Evolutionary conservation across 129 eudicot genomes (phyloP), one percentile per base, ranked within the genome.

Genomic region (Chrysanthemum makinoi): DNA sequence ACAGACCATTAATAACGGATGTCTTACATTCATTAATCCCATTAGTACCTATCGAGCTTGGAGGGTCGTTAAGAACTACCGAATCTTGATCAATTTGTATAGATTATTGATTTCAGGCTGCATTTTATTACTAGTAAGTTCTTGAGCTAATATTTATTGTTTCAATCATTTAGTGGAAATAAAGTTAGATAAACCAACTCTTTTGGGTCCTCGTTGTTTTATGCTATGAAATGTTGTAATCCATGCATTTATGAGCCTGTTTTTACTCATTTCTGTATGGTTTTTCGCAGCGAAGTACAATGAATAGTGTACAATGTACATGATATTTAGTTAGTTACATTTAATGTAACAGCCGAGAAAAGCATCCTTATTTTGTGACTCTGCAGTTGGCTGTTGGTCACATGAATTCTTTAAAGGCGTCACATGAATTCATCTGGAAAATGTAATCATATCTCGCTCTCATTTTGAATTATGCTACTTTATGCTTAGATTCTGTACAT

Each of bases 21-120:
- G 97, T 94, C 11, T 72, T 94, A 72, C 96, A 94, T 73, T 94
- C 98, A 3, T 86, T 94, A 51, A 89, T 94, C 54, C 98, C 98
- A 49, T 87, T 94, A 30, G 99, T 94, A 58, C 98, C 99, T 51
- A 71, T 73, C 16, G 91, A 87, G 60, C 96, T 90, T 49, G 99
- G 99, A 56, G 99, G 96, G 47, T 86, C 99, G 8, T 75, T 95
- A 64, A 82, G 89, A 75, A 68, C 71, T 54, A 67, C 82, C 10
- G 77, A 55, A 78, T 72, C 82, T 64, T 78, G 68, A 71, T 64
- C 64, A 64, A 30, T 55, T 65, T 6, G 62, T 71, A 71, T 20
- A 72, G 47, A 72, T 64, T 22, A 30, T 70, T 70, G 77, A 51
- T 52, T 58, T 56, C 28, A 54, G 28, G 62, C 19, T 35, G 53